Percentiles rank a stretch among this genome's conserved stretches.
Conservation (phyloP, 768 basidiomycete species). For the Russula olivacea region DNA sequence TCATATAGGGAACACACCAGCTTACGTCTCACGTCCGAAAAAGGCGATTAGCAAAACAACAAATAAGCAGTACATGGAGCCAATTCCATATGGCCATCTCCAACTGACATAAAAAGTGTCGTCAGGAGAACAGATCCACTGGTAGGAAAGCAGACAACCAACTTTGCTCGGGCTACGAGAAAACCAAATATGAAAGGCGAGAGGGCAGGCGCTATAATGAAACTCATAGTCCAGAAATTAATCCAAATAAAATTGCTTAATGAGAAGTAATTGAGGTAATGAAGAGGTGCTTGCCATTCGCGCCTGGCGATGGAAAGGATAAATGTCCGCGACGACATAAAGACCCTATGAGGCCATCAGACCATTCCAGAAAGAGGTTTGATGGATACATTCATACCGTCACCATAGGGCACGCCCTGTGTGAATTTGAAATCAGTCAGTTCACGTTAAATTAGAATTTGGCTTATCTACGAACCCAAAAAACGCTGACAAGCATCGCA, state of each 20-base stretch:
- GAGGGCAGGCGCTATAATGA: conserved; percentile 57
- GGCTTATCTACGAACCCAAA: conserved; percentile 40
- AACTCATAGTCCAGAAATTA: conserved; percentile 69
- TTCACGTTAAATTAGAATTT: background rate
- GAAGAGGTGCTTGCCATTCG: conserved; percentile 41
- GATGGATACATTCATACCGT: conserved; percentile 32
- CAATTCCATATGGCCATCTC: conserved; percentile 68
- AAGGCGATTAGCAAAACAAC: conserved; percentile 53
- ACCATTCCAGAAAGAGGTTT: background rate
- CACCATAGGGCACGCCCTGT: conserved; percentile 55
- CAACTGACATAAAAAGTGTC: conserved; percentile 34
- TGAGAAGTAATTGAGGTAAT: background rate
- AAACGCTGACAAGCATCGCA: conserved; percentile 55
- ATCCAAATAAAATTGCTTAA: conserved; percentile 36
- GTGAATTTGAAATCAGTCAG: background rate
- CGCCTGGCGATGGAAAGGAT: conserved; percentile 64
- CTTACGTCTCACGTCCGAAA: conserved; percentile 63
- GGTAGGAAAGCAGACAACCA: conserved; percentile 11
- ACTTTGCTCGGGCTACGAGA: conserved; percentile 50
- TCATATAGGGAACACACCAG: background rate
- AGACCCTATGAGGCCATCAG: conserved; percentile 39
- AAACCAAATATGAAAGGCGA: conserved; percentile 67
- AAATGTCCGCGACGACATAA: conserved; percentile 57
- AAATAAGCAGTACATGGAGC: conserved; percentile 51
- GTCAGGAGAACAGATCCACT: background rate